Evolutionary conservation across 2,329 filamentous ascomycete genomes (phyloP), one percentile per base, ranked within the genome.

Genomic region (Phaeophleospora eucalypticola): DNA sequence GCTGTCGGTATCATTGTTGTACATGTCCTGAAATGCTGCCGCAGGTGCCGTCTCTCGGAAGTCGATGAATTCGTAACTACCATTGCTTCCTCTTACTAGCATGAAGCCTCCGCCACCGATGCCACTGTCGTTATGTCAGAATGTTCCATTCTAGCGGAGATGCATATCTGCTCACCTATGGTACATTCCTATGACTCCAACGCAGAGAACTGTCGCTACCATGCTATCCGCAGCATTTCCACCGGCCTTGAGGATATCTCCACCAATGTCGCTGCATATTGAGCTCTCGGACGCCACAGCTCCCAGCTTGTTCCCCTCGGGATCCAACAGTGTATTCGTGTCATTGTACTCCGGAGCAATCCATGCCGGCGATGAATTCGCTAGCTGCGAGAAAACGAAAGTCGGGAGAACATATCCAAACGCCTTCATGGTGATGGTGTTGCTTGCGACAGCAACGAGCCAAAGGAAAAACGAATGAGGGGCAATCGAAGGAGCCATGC

Each of bases 31-130:
- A 54, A 77, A 83, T 0, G 89, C 87, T 0, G 87, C 86, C 0
- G 84, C 86, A 0, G 91, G 91, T 0, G 91, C 91, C 0, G 85
- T 82, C 66, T 97, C 91, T 38, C 91, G 78, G 63, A 95, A 97
- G 68, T 97, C 91, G 57, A 97, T 82, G 48, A 84, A 83, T 62
- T 95, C 89, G 63, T 90, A 94, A 15, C 74, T 73, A n/a, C 89
- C 89, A 48, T 87, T 74, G 14, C 80, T 71, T 27, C 81, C 36
- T 20, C 55, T 42, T 4, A 58, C 53, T 7, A 58, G 51, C 53
- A 58, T 56, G 69, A 97, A 97, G 2, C 91, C 91, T 34, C 91
- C 91, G 4, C 91, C 91, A 16, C 87, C 90, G 49, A 96, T 85
- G 14, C 91, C 90, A 34, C 70, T 65, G 41, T n/a, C 24, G 24